phyloP scores from a whole-genome alignment of 148 eudicot species.

The Bassia scoparia region DNA sequence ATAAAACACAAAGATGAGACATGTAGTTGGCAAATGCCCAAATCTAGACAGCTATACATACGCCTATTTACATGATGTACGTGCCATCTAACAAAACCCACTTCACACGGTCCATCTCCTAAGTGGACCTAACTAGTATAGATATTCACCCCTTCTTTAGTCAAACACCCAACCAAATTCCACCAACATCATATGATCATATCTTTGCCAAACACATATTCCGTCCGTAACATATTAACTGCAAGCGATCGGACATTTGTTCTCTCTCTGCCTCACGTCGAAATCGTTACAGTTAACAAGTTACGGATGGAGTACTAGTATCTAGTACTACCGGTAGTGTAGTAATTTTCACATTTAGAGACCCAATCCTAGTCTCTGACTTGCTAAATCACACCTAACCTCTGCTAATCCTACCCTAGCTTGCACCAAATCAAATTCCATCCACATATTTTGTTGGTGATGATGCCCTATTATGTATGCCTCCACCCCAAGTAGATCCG shows the following conservation, averaged over 20 bases:
- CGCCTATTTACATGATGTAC: constrained; percentile 10
- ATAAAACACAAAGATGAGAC: not conserved
- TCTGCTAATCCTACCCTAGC: constrained; percentile 76
- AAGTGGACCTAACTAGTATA: not conserved
- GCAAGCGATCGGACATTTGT: no score
- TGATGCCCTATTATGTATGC: constrained; percentile 80
- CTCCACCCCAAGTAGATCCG: constrained; percentile 71
- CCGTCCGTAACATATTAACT: no score
- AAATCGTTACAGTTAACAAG: no score
- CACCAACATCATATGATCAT: constrained; percentile 17
- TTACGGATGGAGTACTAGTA: no score
- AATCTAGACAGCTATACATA: constrained; percentile 1
- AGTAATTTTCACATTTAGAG: no score
- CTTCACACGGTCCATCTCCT: constrained; percentile 7
- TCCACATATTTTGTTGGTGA: constrained; percentile 91
- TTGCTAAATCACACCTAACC: constrained; percentile 72
- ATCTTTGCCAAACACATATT: constrained; percentile 1
- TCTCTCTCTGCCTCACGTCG: no score
- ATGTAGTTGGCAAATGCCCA: constrained; percentile 5
- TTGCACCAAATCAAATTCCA: constrained; percentile 74
- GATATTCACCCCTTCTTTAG: constrained; percentile 12
- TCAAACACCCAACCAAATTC: constrained; percentile 19
- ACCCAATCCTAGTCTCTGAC: constrained; percentile 54
- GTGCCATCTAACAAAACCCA: constrained; percentile 4
- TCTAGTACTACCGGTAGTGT: no score